Evolutionary conservation across 2,329 filamentous ascomycete genomes (phyloP), one percentile per base, ranked within the genome.

Genomic region (Phoma sp.): DNA sequence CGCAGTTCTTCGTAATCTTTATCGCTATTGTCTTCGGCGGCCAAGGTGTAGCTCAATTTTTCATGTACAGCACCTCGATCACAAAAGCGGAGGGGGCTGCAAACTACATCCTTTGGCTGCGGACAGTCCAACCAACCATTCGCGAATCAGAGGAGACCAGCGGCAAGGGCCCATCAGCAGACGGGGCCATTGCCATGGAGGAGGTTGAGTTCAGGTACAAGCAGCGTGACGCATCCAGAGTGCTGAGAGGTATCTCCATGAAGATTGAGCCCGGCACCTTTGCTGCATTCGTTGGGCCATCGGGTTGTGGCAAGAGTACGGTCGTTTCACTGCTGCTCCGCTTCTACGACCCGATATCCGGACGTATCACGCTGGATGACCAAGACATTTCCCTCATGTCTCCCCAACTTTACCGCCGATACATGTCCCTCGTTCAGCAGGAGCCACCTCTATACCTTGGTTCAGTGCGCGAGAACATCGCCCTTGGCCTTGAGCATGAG

Each of bases 291-390:
- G 87, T 91, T 7, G 88, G 88, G 0, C 56, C 53, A 10, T 96
- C 92, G n/a, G 93, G 93, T 5, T 95, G 90, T 32, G 93, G 93
- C 30, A 98, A 98, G 77, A 93, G 89, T 68, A 97, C 93, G 0
- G 91, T 97, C 58, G 88, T 98, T 21, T 92, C 92, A 11, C 80
- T 98, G 23, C 87, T 97, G 1, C 93, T 97, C 74, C 86, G 93
- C 21, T 97, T 97, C 73, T 98, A 98, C 73, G 86, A 92, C 56
- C 92, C 93, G 0, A 88, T 96, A 9, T 76, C 80, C 9, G 91
- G 91, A 3, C 75, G 78, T 5, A 87, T 93, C 52, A 77, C 85
- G 1, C 82, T 86, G 64, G 84, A 84, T 23, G 93, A 93, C 28
- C 76, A 82, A 15, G 86, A 96, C 83, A 88, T 67, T 6, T 17